A percentile compares a stretch with the other conserved stretches of the same genome.
phyloP scores from a whole-genome alignment of 257 asterid genomes.

The Orobanche coerulescens region DNA sequence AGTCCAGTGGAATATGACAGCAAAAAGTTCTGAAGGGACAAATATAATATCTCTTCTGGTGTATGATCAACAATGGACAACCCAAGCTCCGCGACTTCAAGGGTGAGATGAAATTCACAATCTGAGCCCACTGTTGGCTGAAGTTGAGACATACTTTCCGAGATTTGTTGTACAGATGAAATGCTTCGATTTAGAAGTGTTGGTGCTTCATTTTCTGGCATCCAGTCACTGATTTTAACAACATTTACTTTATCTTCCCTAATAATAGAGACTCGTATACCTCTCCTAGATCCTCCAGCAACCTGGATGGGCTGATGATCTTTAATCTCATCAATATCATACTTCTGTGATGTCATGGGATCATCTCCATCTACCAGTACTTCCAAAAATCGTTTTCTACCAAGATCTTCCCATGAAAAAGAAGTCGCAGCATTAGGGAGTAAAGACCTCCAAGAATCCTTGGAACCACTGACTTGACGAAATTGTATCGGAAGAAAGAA shows the following conservation, averaged over 20 bases:
- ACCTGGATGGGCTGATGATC: constrained; percentile 73
- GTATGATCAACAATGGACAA: constrained; percentile 92
- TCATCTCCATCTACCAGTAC: constrained; percentile 69
- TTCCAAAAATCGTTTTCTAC: constrained; percentile 64
- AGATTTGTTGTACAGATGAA: constrained; percentile 38
- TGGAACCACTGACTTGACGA: constrained; percentile 81
- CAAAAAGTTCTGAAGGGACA: constrained; percentile 70
- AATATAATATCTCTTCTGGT: constrained; percentile 92
- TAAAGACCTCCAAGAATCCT: constrained; percentile 72
- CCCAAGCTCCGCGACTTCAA: constrained; percentile 94
- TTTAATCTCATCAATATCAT: constrained; percentile 78
- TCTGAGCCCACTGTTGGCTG: constrained; percentile 46
- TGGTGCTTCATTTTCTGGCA: constrained; percentile 50
- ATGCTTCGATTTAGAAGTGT: constrained; percentile 36
- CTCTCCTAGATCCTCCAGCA: constrained; percentile 53
- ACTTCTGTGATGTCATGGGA: constrained; percentile 51
- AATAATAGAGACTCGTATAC: constrained; percentile 56
- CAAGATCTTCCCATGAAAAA: constrained; percentile 96
- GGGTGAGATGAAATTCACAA: constrained; percentile 75
- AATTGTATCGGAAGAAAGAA: constrained; percentile 64
- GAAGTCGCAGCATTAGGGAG: constrained; percentile 77
- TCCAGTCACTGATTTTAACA: constrained; percentile 86
- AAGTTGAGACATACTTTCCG: constrained; percentile 40
- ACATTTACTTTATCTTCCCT: constrained; percentile 90
- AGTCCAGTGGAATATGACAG: constrained; percentile 92